Evolutionary conservation across 805 yeast species (phyloP).

Genomic region (Yamadazyma sp.): DNA sequence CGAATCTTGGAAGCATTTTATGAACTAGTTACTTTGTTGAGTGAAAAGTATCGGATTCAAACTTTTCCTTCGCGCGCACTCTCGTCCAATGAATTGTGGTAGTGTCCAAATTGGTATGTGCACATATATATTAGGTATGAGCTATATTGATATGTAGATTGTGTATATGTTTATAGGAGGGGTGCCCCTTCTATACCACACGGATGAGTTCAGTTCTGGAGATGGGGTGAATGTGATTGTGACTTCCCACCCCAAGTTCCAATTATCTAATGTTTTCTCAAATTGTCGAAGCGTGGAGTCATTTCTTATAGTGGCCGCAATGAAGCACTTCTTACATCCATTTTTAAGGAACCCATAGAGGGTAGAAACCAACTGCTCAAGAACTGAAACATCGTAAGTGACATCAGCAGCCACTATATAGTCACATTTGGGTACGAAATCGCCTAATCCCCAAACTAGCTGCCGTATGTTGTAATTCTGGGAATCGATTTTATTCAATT

Average conservation of each 20-base stretch:
- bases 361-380: slow-evolving; percentile 55
- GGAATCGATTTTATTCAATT: slow-evolving; percentile 2
- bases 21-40: slow-evolving; percentile 8
- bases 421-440: slow-evolving; percentile 39
- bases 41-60: slow-evolving; percentile 12
- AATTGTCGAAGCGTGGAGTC: slow-evolving; percentile 30
- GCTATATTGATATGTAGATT: not conserved
- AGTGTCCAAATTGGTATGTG: slow-evolving; percentile 8
- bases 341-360: slow-evolving; percentile 38
- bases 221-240: slow-evolving; percentile 12
- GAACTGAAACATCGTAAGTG: slow-evolving; percentile 68
- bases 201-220: not conserved
- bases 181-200: slow-evolving; percentile 8
- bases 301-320: slow-evolving; percentile 80
- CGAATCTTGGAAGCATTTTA: slow-evolving; percentile 42
- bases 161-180: slow-evolving; percentile 8
- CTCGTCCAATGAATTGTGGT: slow-evolving; percentile 10
- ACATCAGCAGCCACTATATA: slow-evolving; percentile 82
- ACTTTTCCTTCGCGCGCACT: slow-evolving; percentile 11
- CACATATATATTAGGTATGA: not conserved
- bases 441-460: slow-evolving; percentile 57
- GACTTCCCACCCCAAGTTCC: slow-evolving; percentile 23
- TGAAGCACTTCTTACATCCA: slow-evolving; percentile 35
- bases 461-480: slow-evolving; percentile 21
- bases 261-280: slow-evolving; percentile 25